Conservation (phyloP, 1,284 basidiomycete genomes). For the Polyporus tsugae region DNA sequence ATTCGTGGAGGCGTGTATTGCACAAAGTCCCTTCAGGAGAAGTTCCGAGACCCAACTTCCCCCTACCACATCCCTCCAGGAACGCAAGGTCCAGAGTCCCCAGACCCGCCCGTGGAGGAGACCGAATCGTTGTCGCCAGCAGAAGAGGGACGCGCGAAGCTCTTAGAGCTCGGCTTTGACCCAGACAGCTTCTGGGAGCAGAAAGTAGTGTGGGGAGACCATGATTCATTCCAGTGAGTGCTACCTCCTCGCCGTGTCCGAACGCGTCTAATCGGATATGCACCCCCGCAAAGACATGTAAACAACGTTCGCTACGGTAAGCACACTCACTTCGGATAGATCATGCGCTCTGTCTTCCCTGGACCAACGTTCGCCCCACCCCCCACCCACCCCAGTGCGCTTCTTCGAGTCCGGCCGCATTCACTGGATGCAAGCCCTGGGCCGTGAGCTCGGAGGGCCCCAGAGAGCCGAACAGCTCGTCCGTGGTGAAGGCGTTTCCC, state of each 20-base stretch:
- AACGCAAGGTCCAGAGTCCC: conserved; percentile 64
- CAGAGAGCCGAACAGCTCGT: conserved; percentile 62
- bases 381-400: conserved; percentile 32
- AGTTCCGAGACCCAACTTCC: conserved; percentile 70
- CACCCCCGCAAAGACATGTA: conserved; percentile 62
- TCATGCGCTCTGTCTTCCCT: not conserved
- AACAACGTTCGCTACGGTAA: conserved; percentile 79
- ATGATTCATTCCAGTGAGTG: conserved; percentile 76
- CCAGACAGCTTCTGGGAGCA: conserved; percentile 75
- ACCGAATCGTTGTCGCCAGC: conserved; percentile 33
- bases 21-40: conserved; percentile 55
- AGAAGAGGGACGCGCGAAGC: conserved; percentile 51
- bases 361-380: not conserved
- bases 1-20: not conserved
- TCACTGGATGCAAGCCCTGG: conserved; percentile 66
- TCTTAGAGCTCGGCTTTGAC: conserved; percentile 63
- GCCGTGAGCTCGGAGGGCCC: conserved; percentile 64
- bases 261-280: not conserved
- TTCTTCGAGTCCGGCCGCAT: conserved; percentile 80
- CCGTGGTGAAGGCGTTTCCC: conserved; percentile 61
- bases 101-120: conserved; percentile 49
- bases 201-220: conserved; percentile 76
- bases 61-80: conserved; percentile 73
- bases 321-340: conserved; percentile 25
- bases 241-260: not conserved